Base-by-base conservation (phyloP, 139 green algal genomes). In the Tetradesmus obliquus region DNA sequence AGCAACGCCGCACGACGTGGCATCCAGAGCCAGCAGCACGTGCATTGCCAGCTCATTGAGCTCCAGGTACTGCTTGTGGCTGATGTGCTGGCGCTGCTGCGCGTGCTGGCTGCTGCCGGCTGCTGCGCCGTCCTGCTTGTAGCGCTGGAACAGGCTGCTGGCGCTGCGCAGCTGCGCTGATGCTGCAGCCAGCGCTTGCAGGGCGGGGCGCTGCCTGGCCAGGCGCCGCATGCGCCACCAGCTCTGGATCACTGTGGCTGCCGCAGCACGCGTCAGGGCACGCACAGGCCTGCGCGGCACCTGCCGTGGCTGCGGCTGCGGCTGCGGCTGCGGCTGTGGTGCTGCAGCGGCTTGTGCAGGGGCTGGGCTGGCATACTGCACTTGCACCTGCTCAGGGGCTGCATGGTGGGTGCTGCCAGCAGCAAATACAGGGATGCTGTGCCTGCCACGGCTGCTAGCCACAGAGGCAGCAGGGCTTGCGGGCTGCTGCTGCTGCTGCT, bases 1-100 rank as follows among this genome's bases (percentile, higher is more conserved):
- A 20, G 74, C 13, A 1, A 89, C 85, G 22, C 91, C 88, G 88
- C 88, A 92, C 55, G 54, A 3, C 62, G 32, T 89, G 66, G 79
- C 89, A 82, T 95, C 93, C 32, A 95, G 89, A 54, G 60, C 86
- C 60, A 94, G 76, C 69, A 95, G 89, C 24, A 87, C 57, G 10
- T 90, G 55, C 93, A 94, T 95, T 24, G 93, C 87, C 82, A 92
- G 87, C 87, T 95, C 93, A 76, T 94, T 92, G 10, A 94, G 51
- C 91, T 95, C 93, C 82, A 93, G 58, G 53, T 88, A 88, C 86
- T 93, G 91, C 89, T 87, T 87, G 89, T 91, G 82, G 20, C 45
- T 91, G 51, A 90, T 76, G 86, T 17, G 22, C 72, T 84, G 72
- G 3, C 19, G 17, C 32, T 54, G 53, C 15, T 66, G 71, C 53